A percentile compares a stretch with the other conserved stretches of the same genome.
phyloP scores from a whole-genome alignment of 306 rosid species.

The Citrullus amarus region DNA sequence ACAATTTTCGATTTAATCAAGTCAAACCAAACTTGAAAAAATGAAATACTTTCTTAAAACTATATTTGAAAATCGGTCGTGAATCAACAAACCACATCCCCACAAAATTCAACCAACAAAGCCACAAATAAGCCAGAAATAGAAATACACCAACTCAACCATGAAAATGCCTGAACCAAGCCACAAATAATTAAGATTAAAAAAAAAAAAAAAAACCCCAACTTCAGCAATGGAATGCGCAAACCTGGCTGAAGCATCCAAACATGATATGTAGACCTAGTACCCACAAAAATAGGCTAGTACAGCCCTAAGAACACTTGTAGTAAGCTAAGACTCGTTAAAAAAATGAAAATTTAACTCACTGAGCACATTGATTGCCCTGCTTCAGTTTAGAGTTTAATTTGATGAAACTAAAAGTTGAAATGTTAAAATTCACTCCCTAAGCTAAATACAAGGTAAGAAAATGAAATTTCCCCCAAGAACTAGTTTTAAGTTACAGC shows the following conservation, averaged over 20 bases:
- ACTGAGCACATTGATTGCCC: background rate
- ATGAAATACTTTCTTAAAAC: background rate
- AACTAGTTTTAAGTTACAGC: background rate
- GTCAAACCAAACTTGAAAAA: background rate
- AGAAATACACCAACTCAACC: background rate
- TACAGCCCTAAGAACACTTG: background rate
- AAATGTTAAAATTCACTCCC: background rate
- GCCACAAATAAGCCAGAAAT: background rate
- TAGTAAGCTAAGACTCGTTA: background rate
- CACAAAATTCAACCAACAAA: background rate
- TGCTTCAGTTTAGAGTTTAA: background rate
- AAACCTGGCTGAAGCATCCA: background rate
- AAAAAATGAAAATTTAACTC: background rate
- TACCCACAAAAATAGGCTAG: background rate
- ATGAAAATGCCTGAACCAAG: background rate
- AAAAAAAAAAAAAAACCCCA: background rate
- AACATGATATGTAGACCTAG: background rate
- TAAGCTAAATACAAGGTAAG: background rate
- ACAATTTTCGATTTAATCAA: background rate
- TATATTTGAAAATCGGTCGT: background rate
- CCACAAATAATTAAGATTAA: background rate
- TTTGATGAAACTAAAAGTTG: background rate
- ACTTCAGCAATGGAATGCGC: background rate
- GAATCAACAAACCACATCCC: background rate
- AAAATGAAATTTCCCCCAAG: background rate